phyloP scores from a whole-genome alignment of 768 basidiomycete species.

The Naematelia encephala region DNA sequence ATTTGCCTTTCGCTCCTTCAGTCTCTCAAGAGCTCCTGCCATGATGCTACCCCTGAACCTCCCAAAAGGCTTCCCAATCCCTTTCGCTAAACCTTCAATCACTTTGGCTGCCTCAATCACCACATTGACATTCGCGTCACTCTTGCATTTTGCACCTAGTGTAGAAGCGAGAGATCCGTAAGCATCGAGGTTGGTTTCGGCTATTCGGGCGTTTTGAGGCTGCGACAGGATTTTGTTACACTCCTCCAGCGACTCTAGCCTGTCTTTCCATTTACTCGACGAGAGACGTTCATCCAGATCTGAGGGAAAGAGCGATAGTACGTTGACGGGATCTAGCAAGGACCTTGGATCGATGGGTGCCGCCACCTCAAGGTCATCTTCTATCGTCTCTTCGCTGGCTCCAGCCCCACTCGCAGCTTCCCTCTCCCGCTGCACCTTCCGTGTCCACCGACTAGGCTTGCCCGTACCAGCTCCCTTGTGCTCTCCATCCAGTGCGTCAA shows the following conservation, averaged over 20 bases:
- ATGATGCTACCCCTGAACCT: conserved; percentile 70
- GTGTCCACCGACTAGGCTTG: conserved; percentile 74
- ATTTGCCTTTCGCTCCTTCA: conserved; percentile 89
- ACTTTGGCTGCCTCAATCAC: conserved; percentile 83
- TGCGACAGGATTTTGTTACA: conserved; percentile 67
- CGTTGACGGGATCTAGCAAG: conserved; percentile 75
- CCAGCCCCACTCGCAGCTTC: conserved; percentile 40
- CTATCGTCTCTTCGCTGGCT: conserved; percentile 55
- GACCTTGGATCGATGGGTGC: conserved; percentile 71
- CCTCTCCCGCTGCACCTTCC: conserved; percentile 63
- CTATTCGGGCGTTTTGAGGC: conserved; percentile 61
- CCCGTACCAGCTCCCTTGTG: conserved; percentile 78
- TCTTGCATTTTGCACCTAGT: conserved; percentile 73
- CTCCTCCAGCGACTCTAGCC: conserved; percentile 78
- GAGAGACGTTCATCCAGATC: conserved; percentile 70
- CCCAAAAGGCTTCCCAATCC: conserved; percentile 69
- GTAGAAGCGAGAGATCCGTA: conserved; percentile 71
- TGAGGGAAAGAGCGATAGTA: conserved; percentile 69
- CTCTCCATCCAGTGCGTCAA: conserved; percentile 76
- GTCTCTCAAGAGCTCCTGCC: conserved; percentile 72
- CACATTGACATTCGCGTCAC: conserved; percentile 92
- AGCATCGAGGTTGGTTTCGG: conserved; percentile 64
- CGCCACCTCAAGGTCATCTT: conserved; percentile 51
- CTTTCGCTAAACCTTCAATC: conserved; percentile 80
- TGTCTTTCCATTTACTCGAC: conserved; percentile 98